Conservation (phyloP, 352 stramenopile genomes). For the Blastocystis sp. region DNA sequence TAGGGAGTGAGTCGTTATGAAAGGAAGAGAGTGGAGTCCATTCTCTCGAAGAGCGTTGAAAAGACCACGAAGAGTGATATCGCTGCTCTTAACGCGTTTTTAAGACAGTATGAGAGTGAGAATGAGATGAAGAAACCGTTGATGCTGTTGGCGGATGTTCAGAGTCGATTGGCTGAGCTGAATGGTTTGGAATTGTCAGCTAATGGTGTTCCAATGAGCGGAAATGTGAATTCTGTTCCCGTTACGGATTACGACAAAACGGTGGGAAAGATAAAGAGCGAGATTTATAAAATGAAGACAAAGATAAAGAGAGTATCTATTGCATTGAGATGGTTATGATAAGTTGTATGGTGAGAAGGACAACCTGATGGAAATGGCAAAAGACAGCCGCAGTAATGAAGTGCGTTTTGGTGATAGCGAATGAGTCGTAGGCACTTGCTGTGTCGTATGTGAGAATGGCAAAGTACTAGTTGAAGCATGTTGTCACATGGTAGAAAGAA, state of each 20-base stretch:
- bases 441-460: conserved; percentile 11
- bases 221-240: not conserved
- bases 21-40: not conserved
- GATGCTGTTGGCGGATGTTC: not conserved
- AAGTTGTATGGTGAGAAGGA: conserved; percentile 23
- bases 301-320: not conserved
- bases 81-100: conserved; percentile 47
- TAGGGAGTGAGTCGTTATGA: not conserved
- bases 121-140: conserved; percentile 4
- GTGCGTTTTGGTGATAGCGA: not conserved
- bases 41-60: not conserved
- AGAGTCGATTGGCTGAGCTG: not conserved
- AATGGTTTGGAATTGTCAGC: not conserved
- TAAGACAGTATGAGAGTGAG: not conserved
- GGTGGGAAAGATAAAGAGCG: conserved; percentile 17
- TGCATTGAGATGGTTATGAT: not conserved
- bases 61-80: not conserved
- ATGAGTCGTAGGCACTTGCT: not conserved
- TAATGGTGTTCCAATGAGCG: not conserved
- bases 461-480: conserved; percentile 3
- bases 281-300: not conserved
- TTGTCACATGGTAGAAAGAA: not conserved
- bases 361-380: not conserved
- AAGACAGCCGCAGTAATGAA: not conserved
- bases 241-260: not conserved